These are phyloP conservation scores for Combretum micranthum DNA, from an alignment of 345 rosid species.

Conservation along the genomic window DNA sequence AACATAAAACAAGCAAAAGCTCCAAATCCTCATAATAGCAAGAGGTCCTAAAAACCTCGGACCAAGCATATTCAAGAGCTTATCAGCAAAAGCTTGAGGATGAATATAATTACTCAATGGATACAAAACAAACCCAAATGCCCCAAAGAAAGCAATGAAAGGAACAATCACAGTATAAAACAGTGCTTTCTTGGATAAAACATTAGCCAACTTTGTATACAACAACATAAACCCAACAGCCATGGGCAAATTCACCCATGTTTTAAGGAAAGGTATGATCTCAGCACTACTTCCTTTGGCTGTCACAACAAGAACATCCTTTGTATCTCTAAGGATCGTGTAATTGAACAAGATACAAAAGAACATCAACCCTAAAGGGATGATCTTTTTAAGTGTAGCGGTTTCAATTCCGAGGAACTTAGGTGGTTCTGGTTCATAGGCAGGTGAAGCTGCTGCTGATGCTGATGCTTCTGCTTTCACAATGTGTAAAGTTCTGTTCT, in stretches of 20 bases:
- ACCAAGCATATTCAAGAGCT: slow-evolving; percentile 65
- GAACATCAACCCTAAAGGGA: slow-evolving; percentile 92
- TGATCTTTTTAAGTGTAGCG: slow-evolving; percentile 66
- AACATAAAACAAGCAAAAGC: slow-evolving; percentile 93
- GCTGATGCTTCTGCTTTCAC: slow-evolving; percentile 89
- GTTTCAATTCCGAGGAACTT: slow-evolving; percentile 68
- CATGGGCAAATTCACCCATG: slow-evolving; percentile 99
- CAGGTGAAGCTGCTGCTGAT: slow-evolving; percentile 47
- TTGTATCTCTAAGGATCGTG: slow-evolving; percentile 95
- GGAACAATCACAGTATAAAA: slow-evolving; percentile 84
- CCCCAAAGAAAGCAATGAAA: slow-evolving; percentile 87
- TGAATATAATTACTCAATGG: slow-evolving; percentile 87
- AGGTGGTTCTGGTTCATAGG: slow-evolving; percentile 37
- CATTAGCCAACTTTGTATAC: slow-evolving; percentile 70
- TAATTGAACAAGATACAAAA: slow-evolving; percentile 91
- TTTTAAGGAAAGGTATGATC: slow-evolving; percentile 91
- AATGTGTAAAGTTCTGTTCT: slow-evolving; percentile 45
- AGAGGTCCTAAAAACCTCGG: slow-evolving; percentile 96
- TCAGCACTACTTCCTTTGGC: slow-evolving; percentile 96
- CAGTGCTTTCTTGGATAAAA: slow-evolving; percentile 76
- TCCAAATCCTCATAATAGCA: slow-evolving; percentile 95
- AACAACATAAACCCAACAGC: slow-evolving; percentile 94
- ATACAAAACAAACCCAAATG: slow-evolving; percentile 84
- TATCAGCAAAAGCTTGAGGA: slow-evolving; percentile 78
- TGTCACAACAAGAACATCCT: slow-evolving; percentile 94